phyloP scores from a whole-genome alignment of 306 rosid species.

The Trifolium repens region DNA sequence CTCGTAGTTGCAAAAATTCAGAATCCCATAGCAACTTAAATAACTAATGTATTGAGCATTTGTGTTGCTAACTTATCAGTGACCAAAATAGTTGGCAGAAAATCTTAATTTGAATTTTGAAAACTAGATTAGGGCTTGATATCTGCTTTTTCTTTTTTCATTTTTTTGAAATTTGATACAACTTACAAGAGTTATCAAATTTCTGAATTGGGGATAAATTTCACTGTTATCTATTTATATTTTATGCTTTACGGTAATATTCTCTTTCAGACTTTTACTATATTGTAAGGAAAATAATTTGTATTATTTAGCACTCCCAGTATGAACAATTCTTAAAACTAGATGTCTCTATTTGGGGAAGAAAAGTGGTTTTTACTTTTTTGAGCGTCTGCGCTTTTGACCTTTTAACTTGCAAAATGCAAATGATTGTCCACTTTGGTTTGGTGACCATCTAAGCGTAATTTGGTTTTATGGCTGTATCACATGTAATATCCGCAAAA shows the following conservation, averaged over 20 bases:
- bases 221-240: background rate
- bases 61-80: conserved; percentile 18
- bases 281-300: background rate
- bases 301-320: background rate
- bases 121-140: conserved; percentile 9
- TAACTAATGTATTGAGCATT: conserved; percentile 23
- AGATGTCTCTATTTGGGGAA: background rate
- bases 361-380: background rate
- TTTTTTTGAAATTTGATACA: background rate
- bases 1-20: conserved; percentile 5
- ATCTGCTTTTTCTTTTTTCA: background rate
- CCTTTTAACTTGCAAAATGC: background rate
- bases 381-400: background rate
- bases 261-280: background rate
- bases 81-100: conserved; percentile 1
- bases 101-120: conserved; percentile 4
- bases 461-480: conserved; percentile 11
- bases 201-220: background rate
- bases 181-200: conserved; percentile 1
- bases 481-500: background rate
- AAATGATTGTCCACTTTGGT: background rate
- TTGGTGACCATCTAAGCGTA: background rate
- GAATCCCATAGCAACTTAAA: conserved; percentile 5
- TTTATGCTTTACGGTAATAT: conserved; percentile 8
- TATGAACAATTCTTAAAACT: background rate